phyloP scores from a whole-genome alignment of 805 yeast genomes.

The Schwanniomyces occidentalis region DNA sequence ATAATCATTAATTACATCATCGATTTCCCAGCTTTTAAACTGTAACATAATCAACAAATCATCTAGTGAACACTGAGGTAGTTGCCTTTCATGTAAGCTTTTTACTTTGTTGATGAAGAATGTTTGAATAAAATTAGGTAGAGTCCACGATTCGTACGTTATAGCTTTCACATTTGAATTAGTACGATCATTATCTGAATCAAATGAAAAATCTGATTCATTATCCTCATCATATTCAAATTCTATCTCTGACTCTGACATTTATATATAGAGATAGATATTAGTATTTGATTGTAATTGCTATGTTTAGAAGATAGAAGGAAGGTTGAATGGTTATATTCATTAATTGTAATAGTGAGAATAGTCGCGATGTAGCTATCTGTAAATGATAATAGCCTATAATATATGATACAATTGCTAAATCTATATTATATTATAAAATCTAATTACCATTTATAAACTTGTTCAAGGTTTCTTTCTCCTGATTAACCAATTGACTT shows the following conservation, averaged over 20 bases:
- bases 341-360: no score
- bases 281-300: no score
- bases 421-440: not conserved
- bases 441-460: slow-evolving; percentile 11
- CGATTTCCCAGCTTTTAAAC: slow-evolving; percentile 39
- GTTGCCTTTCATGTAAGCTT: slow-evolving; percentile 19
- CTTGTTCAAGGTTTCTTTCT: slow-evolving; percentile 18
- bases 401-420: slow-evolving; percentile 3
- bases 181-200: slow-evolving; percentile 6
- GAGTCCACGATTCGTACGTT: slow-evolving; percentile 27
- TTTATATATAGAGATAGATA: no score
- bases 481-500: slow-evolving; percentile 21
- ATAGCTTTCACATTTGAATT: slow-evolving; percentile 1
- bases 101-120: slow-evolving; percentile 23
- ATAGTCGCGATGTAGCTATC: no score
- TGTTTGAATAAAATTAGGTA: slow-evolving; percentile 23
- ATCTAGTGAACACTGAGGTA: slow-evolving; percentile 29
- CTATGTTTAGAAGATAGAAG: no score
- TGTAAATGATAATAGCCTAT: no score
- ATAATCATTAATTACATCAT: slow-evolving; percentile 37
- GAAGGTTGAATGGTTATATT: no score
- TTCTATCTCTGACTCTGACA: slow-evolving; percentile 8
- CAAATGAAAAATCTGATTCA: slow-evolving; percentile 15
- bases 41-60: slow-evolving; percentile 38
- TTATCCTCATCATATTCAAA: slow-evolving; percentile 14